phyloP scores from a whole-genome alignment of 257 asterid species.

The Scutellaria galericulata region DNA sequence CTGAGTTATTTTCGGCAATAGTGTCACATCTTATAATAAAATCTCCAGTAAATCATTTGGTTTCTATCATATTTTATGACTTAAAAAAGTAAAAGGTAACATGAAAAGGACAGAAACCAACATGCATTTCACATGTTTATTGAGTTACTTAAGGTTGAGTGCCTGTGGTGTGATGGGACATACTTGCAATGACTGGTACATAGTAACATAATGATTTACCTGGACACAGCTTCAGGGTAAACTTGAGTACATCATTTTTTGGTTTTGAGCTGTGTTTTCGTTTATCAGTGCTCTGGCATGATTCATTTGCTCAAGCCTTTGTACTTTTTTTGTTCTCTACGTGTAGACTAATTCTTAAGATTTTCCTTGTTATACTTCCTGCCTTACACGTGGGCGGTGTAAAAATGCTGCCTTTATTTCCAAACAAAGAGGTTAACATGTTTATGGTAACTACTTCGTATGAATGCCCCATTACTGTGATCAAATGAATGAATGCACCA shows the following conservation, averaged over 20 bases:
- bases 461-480: neutral
- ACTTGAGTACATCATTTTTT: neutral
- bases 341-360: no score
- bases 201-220: neutral
- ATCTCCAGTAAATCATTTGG: neutral
- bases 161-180: constrained; percentile 4
- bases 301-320: constrained; percentile 1
- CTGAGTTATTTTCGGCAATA: constrained; percentile 9
- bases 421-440: neutral
- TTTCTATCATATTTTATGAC: constrained; percentile 13
- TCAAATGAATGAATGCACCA: neutral
- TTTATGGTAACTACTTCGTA: neutral
- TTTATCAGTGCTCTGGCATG: neutral
- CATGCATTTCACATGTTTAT: neutral
- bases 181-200: neutral
- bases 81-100: constrained; percentile 12
- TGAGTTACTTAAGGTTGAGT: neutral
- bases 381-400: neutral
- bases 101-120: neutral
- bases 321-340: neutral
- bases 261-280: constrained; percentile 8
- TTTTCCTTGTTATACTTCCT: neutral
- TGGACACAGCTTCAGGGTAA: neutral
- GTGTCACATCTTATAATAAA: neutral
- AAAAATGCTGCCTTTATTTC: neutral